A percentile compares a stretch with the other conserved stretches of the same genome.
phyloP scores from a whole-genome alignment of 805 yeast genomes.

The Pichia heedii region DNA sequence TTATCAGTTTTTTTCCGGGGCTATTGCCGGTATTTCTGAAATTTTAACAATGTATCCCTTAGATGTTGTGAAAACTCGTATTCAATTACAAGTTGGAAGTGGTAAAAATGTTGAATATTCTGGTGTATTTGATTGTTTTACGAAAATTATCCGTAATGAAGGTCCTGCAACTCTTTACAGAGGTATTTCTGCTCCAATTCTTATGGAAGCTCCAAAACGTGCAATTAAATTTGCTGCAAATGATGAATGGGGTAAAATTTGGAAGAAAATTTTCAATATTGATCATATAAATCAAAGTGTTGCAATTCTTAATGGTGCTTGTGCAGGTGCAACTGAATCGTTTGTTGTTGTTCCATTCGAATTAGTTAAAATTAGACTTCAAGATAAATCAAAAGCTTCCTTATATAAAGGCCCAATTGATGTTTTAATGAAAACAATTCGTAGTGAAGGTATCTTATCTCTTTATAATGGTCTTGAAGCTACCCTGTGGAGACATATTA shows the following conservation, averaged over 20 bases:
- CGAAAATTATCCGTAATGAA: conserved; percentile 77
- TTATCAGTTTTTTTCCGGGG: conserved; percentile 83
- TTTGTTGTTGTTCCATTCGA: conserved; percentile 98
- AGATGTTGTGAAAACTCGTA: conserved; percentile 95
- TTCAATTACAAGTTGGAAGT: conserved; percentile 68
- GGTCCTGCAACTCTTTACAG: conserved; percentile 79
- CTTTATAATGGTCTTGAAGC: conserved; percentile 93
- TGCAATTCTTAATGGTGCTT: conserved; percentile 90
- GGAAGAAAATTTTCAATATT: conserved; percentile 62
- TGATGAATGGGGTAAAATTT: conserved; percentile 89
- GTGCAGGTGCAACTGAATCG: conserved; percentile 96
- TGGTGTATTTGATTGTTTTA: conserved; percentile 78
- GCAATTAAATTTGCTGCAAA: conserved; percentile 98
- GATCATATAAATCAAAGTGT: conserved; percentile 66
- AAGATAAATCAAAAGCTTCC: conserved; percentile 60
- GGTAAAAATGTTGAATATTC: conserved; percentile 54
- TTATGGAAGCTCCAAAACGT: conserved; percentile 99
- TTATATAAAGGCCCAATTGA: conserved; percentile 73
- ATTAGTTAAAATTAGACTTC: conserved; percentile 88
- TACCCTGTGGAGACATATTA: conserved; percentile 92
- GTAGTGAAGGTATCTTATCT: conserved; percentile 70
- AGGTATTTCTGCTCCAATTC: conserved; percentile 92
- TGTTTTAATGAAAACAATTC: conserved; percentile 64
- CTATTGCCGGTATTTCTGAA: conserved; percentile 97
- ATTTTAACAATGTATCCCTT: conserved; percentile 92